Evolutionary conservation across 768 basidiomycete species (phyloP).

Genomic region (Phanerochaete sordida): DNA sequence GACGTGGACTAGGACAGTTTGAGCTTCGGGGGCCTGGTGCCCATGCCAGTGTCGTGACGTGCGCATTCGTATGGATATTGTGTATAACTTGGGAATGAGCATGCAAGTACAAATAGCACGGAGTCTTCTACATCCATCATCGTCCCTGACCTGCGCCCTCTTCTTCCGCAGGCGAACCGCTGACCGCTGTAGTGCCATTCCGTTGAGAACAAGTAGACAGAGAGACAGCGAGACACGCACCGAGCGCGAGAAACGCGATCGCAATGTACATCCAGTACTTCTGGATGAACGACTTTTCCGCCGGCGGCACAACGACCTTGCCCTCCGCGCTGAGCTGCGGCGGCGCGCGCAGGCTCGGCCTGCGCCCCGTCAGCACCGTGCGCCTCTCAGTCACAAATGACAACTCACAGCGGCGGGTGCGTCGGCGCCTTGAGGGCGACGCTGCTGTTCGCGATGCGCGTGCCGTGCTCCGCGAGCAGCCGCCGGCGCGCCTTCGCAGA

Average conservation of each 20-base stretch:
- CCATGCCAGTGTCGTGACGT: too few relatives aligned
- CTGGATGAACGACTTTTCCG: constrained; percentile 78
- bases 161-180: not conserved
- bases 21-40: too few relatives aligned
- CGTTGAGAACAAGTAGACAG: not conserved
- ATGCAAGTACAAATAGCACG: too few relatives aligned
- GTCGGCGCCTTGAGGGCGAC: constrained; percentile 41
- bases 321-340: constrained; percentile 67
- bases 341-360: constrained; percentile 65
- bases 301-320: constrained; percentile 51
- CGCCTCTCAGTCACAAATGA: too few relatives aligned
- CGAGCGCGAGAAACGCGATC: constrained; percentile 50
- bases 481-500: constrained; percentile 8
- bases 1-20: too few relatives aligned
- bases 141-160: not conserved
- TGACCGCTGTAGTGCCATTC: not conserved
- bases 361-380: constrained; percentile 25
- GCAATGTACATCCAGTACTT: constrained; percentile 90
- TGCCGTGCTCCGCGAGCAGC: constrained; percentile 19
- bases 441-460: constrained; percentile 48
- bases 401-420: constrained; percentile 59
- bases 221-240: constrained; percentile 30
- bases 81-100: too few relatives aligned
- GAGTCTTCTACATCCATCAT: too few relatives aligned
- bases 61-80: too few relatives aligned